Conservation (phyloP, 2,329 filamentous ascomycete genomes). For the Stagonosporopsis vannaccii region DNA sequence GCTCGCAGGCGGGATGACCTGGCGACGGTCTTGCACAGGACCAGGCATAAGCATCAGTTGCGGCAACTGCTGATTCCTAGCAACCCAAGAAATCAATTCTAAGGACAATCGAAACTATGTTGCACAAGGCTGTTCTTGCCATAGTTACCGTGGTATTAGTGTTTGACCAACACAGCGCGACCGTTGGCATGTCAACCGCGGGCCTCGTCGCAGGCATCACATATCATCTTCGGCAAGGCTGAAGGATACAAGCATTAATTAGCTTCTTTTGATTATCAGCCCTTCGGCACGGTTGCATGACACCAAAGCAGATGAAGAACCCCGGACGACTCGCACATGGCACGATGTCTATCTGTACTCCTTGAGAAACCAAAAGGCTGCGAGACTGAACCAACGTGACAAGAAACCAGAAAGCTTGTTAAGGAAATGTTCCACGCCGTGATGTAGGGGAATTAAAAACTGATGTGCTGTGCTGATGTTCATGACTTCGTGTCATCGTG, state of each 20-base stretch:
- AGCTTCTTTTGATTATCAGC: constrained; percentile 27
- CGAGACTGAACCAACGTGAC: constrained; percentile 19
- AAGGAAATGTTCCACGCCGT: constrained; percentile 20
- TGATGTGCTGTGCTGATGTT: constrained; percentile 32
- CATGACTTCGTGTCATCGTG: constrained; percentile 50
- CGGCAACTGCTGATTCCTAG: neutral
- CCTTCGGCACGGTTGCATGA: constrained; percentile 10
- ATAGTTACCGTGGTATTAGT: neutral
- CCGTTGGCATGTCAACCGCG: neutral
- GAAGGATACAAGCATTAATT: constrained; percentile 36
- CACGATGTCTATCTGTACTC: constrained; percentile 32
- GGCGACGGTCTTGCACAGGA: constrained; percentile 1
- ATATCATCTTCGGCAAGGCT: neutral
- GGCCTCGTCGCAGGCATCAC: neutral
- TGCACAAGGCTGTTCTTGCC: neutral
- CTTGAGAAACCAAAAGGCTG: constrained; percentile 19
- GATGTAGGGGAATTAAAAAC: constrained; percentile 30
- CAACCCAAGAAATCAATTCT: neutral
- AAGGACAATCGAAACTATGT: neutral
- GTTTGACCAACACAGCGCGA: neutral
- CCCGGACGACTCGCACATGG: constrained; percentile 23
- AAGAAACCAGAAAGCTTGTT: constrained; percentile 21
- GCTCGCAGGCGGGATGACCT: constrained; percentile 8
- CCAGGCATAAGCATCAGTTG: neutral
- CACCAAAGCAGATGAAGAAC: constrained; percentile 12